These are phyloP conservation scores for Priceomyces fermenticarens DNA, from an alignment of 805 yeast genomes.

Conservation along the genomic window DNA sequence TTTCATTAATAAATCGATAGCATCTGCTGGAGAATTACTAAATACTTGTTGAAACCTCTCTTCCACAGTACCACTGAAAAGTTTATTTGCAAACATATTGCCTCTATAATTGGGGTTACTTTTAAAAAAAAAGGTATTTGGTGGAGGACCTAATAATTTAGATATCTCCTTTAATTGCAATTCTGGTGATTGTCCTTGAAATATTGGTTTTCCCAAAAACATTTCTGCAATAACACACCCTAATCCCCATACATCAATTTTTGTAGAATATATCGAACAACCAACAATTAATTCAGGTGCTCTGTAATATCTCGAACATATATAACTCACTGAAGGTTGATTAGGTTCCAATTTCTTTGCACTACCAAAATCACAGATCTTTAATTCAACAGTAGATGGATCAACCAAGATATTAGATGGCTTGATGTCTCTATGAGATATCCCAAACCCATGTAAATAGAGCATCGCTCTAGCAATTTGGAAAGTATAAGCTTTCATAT, in stretches of 20 bases:
- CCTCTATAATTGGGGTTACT: constrained; percentile 76
- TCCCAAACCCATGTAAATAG: constrained; percentile 74
- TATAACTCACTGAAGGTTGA: constrained; percentile 90
- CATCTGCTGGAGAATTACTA: constrained; percentile 74
- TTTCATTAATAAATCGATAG: constrained; percentile 76
- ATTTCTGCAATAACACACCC: constrained; percentile 97
- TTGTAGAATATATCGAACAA: constrained; percentile 78
- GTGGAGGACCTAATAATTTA: constrained; percentile 86
- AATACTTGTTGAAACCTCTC: constrained; percentile 50
- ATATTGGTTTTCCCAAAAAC: constrained; percentile 88
- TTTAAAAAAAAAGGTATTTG: constrained; percentile 62
- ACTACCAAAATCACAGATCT: constrained; percentile 83
- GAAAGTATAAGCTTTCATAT: constrained; percentile 72
- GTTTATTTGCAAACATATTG: constrained; percentile 64
- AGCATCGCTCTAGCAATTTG: constrained; percentile 83
- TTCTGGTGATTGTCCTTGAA: constrained; percentile 89
- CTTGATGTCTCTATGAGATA: constrained; percentile 81
- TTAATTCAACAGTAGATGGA: constrained; percentile 61
- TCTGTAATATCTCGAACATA: constrained; percentile 92
- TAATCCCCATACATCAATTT: constrained; percentile 96
- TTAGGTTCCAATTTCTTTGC: constrained; percentile 75
- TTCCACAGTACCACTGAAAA: constrained; percentile 53
- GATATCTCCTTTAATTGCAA: constrained; percentile 88
- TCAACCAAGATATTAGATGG: constrained; percentile 80
- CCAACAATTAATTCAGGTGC: constrained; percentile 97